Conservation (phyloP, 768 basidiomycete species). For the Boletus coccyginus region DNA sequence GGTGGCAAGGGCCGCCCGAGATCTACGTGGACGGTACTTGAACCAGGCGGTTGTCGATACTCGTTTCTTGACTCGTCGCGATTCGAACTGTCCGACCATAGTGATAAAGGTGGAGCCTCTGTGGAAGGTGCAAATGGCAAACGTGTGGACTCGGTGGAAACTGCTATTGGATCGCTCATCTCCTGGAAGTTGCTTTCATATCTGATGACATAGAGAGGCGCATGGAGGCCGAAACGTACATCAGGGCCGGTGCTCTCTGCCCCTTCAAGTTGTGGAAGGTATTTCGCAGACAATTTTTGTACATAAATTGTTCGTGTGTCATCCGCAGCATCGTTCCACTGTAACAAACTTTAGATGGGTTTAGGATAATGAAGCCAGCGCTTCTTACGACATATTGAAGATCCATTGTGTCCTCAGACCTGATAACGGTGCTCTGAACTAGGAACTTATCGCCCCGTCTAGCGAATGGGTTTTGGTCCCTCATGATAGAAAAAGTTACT, state of each 20-base stretch:
- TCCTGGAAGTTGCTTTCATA: background rate
- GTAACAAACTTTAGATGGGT: background rate
- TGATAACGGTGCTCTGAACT: conserved; percentile 87
- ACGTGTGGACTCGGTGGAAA: background rate
- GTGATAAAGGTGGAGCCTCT: background rate
- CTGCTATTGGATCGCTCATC: background rate
- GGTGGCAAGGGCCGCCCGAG: background rate
- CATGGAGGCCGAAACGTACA: background rate
- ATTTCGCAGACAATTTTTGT: no score
- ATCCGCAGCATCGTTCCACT: background rate
- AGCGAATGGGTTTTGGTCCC: conserved; percentile 74
- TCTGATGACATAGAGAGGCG: background rate
- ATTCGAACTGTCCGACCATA: background rate
- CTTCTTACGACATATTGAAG: conserved; percentile 74
- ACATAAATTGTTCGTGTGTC: background rate
- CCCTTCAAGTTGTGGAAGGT: background rate
- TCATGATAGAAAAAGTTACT: conserved; percentile 94
- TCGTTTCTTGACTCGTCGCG: background rate
- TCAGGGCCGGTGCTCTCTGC: no score
- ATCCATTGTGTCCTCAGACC: conserved; percentile 69
- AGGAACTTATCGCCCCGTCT: conserved; percentile 99
- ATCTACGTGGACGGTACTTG: background rate
- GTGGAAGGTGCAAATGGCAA: background rate
- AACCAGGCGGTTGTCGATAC: background rate
- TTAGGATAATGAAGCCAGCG: background rate